These are phyloP conservation scores for Acorus calamus DNA, from an alignment of 106 monocot genomes.

Conservation along the genomic window DNA sequence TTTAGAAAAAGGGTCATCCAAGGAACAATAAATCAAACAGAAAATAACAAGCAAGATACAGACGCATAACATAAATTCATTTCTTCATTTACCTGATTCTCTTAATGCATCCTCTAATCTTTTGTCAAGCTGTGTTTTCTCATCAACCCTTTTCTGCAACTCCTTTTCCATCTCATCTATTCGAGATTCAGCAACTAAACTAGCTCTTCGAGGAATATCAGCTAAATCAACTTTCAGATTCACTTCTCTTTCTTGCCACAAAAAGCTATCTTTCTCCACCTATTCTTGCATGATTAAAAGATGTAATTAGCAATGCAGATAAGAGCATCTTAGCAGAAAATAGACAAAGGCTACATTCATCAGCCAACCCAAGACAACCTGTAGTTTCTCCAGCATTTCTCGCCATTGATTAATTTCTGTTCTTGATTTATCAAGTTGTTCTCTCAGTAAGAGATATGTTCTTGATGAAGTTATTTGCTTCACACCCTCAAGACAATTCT, in stretches of 20 bases:
- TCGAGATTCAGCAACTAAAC: slow-evolving; percentile 44
- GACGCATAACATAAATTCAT: neutral
- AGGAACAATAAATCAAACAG: neutral
- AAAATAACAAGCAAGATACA: slow-evolving; percentile 1
- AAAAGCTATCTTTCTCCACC: slow-evolving; percentile 74
- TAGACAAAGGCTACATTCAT: slow-evolving; percentile 21
- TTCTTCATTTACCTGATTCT: slow-evolving; percentile 59
- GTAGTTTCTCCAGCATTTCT: slow-evolving; percentile 62
- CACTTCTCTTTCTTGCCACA: slow-evolving; percentile 78
- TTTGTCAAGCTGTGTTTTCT: slow-evolving; percentile 29
- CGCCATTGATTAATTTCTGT: slow-evolving; percentile 49
- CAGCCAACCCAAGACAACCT: slow-evolving; percentile 62
- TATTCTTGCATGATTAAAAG: slow-evolving; percentile 20
- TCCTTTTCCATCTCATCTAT: slow-evolving; percentile 47
- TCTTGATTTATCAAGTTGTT: slow-evolving; percentile 56
- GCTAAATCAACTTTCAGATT: slow-evolving; percentile 57
- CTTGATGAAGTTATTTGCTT: slow-evolving; percentile 52
- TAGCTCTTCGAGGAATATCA: slow-evolving; percentile 40
- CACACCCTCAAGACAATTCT: slow-evolving; percentile 58
- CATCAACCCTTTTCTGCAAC: slow-evolving; percentile 42
- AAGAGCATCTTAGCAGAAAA: neutral
- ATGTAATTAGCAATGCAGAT: slow-evolving; percentile 7
- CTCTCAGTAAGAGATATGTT: slow-evolving; percentile 33
- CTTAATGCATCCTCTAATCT: slow-evolving; percentile 66
- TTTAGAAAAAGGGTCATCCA: neutral